A percentile compares a stretch with the other conserved stretches of the same genome.
These are phyloP conservation scores for Xylariales sp. DNA, from an alignment of 2,329 filamentous ascomycete genomes.

Conservation along the genomic window DNA sequence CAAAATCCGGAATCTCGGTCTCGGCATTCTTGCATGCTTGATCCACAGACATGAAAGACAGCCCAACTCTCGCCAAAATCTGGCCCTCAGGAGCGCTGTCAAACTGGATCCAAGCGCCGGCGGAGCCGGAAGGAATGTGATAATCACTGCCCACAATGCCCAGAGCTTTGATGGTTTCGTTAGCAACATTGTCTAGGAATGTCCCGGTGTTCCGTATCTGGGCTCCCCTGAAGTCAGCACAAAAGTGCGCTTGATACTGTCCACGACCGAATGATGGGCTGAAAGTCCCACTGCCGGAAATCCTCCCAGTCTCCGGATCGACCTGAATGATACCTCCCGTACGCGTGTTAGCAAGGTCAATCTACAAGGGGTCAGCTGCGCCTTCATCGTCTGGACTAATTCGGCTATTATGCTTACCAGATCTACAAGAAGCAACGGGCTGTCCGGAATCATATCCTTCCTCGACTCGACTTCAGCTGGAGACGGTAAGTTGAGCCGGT, in stretches of 20 bases:
- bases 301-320: conserved; percentile 45
- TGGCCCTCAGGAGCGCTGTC: conserved; percentile 35
- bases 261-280: conserved; percentile 57
- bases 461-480: conserved; percentile 19
- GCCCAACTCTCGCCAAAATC: conserved; percentile 65
- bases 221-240: conserved; percentile 55
- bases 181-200: conserved; percentile 46
- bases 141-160: conserved; percentile 26
- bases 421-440: conserved; percentile 56
- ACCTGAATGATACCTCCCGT: conserved; percentile 47
- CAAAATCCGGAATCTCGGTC: conserved; percentile 59
- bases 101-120: conserved; percentile 62
- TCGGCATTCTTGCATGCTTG: conserved; percentile 68
- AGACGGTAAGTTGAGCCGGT: conserved; percentile 51
- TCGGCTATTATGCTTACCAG: conserved; percentile 31
- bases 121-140: conserved; percentile 29
- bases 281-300: conserved; percentile 56
- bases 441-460: conserved; percentile 29
- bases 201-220: conserved; percentile 51
- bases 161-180: conserved; percentile 18
- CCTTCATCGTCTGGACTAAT: no score
- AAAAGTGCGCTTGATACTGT: conserved; percentile 54
- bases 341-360: conserved; percentile 49
- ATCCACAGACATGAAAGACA: conserved; percentile 64
- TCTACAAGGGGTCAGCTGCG: no score